Base-by-base conservation (phyloP, 768 basidiomycete genomes). In the Termitomyces sp. region DNA sequence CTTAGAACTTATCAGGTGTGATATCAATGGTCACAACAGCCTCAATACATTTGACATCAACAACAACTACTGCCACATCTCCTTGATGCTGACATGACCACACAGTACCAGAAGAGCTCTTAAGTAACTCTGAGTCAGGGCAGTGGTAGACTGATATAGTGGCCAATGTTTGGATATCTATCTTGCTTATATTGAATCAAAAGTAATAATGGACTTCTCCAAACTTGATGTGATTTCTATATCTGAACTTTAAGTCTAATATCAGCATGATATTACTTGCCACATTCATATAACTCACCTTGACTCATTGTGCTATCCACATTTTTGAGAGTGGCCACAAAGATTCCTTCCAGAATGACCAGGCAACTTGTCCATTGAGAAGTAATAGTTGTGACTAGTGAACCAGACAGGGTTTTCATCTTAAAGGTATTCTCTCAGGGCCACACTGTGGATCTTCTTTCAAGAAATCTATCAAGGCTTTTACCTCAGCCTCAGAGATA, bases 361-460 rank as follows among this genome's bases (percentile, higher is more conserved):
- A 33, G 5, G 65, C 64, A 32, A 69, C 62, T 33, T 70, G 68
- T 0, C 69, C 65, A 40, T 49, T 49, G 5, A 8, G 62, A 2
- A 65, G 67, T 12, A 69, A 55, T 2, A 69, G 32, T 0, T 57
- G 57, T 12, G 67, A 60, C 63, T 66, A 70, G 6, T 62, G 46
- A 12, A 61, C 48, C 0, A 68, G 34, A 6, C 45, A 46, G 10
- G 58, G 46, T n/a, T n/a, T n/a, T n/a, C n/a, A n/a, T n/a, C 1
- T 8, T 45, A 40, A 64, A 63, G 1, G n/a, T 27, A 2, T 4
- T 32, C n/a, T 26, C 58, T 45, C 1, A 64, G 18, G 24, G n/a
- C n/a, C n/a, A n/a, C n/a, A n/a, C n/a, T n/a, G n/a, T n/a, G n/a
- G n/a, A n/a, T n/a, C n/a, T n/a, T 37, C 64, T 14, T 18, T 7